A percentile compares a stretch with the other conserved stretches of the same genome.
Evolutionary conservation across 2,329 filamentous ascomycete genomes (phyloP).

Genomic region (Aspergillus chevalieri): DNA sequence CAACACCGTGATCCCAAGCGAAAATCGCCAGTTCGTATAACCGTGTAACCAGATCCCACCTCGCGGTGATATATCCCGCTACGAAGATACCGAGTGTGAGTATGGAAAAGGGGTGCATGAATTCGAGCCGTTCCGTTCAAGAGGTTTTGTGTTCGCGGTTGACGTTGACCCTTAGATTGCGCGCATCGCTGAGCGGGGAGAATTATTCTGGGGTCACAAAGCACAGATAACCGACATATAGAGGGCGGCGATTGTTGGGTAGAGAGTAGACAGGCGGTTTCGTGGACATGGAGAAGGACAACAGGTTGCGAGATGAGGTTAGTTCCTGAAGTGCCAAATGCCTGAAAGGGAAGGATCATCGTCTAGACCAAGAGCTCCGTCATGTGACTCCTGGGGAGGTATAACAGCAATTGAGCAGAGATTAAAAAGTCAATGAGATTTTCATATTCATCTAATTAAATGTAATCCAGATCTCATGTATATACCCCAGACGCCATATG

Average conservation of each 20-base stretch:
- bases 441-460: no score
- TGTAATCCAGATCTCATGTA: no score
- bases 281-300: neutral
- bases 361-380: neutral
- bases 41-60: slow-evolving; percentile 96
- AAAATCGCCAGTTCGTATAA: slow-evolving; percentile 96
- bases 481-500: no score
- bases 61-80: slow-evolving; percentile 97
- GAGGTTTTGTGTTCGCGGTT: slow-evolving; percentile 10
- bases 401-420: neutral
- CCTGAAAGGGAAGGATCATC: neutral
- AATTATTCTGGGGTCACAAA: neutral
- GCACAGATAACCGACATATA: neutral
- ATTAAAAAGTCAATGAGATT: neutral
- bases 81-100: slow-evolving; percentile 97
- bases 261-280: neutral
- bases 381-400: neutral
- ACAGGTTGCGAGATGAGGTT: neutral
- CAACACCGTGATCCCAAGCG: slow-evolving; percentile 97
- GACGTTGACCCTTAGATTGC: slow-evolving; percentile 16
- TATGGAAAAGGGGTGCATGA: slow-evolving; percentile 96
- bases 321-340: neutral
- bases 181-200: slow-evolving; percentile 24
- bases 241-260: no score
- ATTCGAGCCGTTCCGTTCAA: slow-evolving; percentile 25